phyloP scores from a whole-genome alignment of 176 grass and related monocot species.

The Oryza glaberrima region DNA sequence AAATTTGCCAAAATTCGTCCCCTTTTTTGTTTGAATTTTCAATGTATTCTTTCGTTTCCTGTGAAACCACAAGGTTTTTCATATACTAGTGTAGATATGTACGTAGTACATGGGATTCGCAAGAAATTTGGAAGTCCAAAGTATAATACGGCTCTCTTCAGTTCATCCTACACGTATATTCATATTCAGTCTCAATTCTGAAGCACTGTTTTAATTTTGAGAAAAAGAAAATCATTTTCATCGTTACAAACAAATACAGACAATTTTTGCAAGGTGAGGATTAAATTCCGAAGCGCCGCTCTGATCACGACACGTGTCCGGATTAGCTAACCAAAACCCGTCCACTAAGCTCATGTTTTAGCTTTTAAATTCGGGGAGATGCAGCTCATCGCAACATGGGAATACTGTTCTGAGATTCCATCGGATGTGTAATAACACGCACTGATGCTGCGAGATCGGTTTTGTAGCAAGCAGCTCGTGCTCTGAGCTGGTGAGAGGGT shows the following conservation, averaged over 20 bases:
- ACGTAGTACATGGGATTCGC: constrained; percentile 44
- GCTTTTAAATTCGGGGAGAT: neutral
- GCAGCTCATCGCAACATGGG: constrained; percentile 54
- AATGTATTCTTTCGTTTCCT: constrained; percentile 45
- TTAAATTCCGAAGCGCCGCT: neutral
- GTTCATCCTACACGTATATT: too few species aligned
- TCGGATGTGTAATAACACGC: neutral
- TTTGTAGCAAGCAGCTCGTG: constrained; percentile 46
- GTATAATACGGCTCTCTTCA: neutral
- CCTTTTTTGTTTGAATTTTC: neutral
- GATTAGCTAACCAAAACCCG: constrained; percentile 37
- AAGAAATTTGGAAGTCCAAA: constrained; percentile 20
- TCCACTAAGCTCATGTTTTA: constrained; percentile 16
- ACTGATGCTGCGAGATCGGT: constrained; percentile 36
- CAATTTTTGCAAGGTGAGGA: neutral
- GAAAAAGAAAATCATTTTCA: too few species aligned
- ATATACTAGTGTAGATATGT: constrained; percentile 51
- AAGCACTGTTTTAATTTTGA: neutral
- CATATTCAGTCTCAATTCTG: neutral
- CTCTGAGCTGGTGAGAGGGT: constrained; percentile 45
- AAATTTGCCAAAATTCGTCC: constrained; percentile 13
- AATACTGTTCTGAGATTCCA: constrained; percentile 50
- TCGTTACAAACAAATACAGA: neutral
- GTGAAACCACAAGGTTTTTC: constrained; percentile 43
- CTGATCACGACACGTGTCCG: constrained; percentile 20